Conservation (phyloP, 2,329 filamentous ascomycete genomes). For the Catunica adiposa region DNA sequence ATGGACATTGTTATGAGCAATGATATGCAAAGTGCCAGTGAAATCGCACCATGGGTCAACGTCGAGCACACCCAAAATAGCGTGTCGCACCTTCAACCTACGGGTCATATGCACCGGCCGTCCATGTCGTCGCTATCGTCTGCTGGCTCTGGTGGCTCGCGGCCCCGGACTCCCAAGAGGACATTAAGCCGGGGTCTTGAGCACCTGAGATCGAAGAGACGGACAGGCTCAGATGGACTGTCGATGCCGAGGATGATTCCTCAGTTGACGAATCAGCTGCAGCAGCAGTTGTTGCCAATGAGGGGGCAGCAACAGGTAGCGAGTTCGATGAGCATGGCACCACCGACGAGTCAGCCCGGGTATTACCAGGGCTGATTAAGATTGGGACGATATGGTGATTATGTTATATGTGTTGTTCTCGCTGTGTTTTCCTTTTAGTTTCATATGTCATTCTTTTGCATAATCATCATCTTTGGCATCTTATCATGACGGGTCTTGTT, state of each 20-base stretch:
- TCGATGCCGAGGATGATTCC: slow-evolving; percentile 10
- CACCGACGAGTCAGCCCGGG: slow-evolving; percentile 9
- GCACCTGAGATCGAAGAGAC: slow-evolving; percentile 17
- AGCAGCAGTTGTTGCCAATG: slow-evolving; percentile 2
- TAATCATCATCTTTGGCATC: slow-evolving; percentile 4
- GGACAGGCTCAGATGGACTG: slow-evolving; percentile 6
- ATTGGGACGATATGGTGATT: too few species aligned
- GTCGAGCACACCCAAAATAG: slow-evolving; percentile 1
- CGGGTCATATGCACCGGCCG: slow-evolving; percentile 6
- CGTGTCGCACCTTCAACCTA: not conserved
- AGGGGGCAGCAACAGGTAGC: not conserved
- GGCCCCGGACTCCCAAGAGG: slow-evolving; percentile 15
- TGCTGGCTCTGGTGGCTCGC: not conserved
- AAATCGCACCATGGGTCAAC: slow-evolving; percentile 9
- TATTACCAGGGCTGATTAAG: slow-evolving; percentile 3
- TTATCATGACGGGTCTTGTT: not conserved
- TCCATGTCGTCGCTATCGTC: not conserved
- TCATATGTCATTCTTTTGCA: not conserved
- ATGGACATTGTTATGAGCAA: slow-evolving; percentile 12
- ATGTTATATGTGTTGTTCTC: not conserved
- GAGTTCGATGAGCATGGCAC: not conserved
- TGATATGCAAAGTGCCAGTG: slow-evolving; percentile 4
- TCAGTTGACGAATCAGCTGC: slow-evolving; percentile 3
- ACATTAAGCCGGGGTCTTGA: slow-evolving; percentile 16
- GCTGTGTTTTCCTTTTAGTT: not conserved